phyloP scores from a whole-genome alignment of 805 yeast species.

The Nakazawaea wickerhamii region DNA sequence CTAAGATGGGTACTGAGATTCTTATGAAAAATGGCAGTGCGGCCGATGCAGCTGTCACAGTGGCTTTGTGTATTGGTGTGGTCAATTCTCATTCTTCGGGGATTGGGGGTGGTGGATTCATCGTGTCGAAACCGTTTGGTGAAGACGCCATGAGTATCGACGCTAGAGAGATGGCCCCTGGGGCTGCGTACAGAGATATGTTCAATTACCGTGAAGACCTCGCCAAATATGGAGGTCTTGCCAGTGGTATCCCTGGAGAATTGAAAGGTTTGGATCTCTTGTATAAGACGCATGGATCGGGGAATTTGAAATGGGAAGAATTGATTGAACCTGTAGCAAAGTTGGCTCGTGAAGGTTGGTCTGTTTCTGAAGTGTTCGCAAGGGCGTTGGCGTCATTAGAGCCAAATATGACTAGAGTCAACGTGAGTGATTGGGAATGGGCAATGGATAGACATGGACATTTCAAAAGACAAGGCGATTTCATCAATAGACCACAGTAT shows the following conservation, averaged over 20 bases:
- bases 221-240: constrained; percentile 78
- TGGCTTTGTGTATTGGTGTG: constrained; percentile 83
- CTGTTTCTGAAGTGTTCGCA: constrained; percentile 38
- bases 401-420: constrained; percentile 24
- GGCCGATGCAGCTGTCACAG: constrained; percentile 90
- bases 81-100: constrained; percentile 82
- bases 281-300: constrained; percentile 59
- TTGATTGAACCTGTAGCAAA: constrained; percentile 71
- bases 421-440: constrained; percentile 51
- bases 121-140: constrained; percentile 38
- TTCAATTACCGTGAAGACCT: constrained; percentile 39
- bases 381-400: constrained; percentile 35
- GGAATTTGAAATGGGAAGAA: constrained; percentile 64
- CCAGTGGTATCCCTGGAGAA: constrained; percentile 90
- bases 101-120: constrained; percentile 89
- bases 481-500: constrained; percentile 48
- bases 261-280: constrained; percentile 72
- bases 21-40: constrained; percentile 65
- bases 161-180: constrained; percentile 88
- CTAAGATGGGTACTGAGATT: constrained; percentile 54
- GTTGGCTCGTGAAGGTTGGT: constrained; percentile 62
- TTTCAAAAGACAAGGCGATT: constrained; percentile 48
- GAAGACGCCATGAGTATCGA: constrained; percentile 61
- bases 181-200: constrained; percentile 57
- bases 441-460: constrained; percentile 31